Evolutionary conservation across 257 asterid species (phyloP).

Genomic region (Petrea volubilis): DNA sequence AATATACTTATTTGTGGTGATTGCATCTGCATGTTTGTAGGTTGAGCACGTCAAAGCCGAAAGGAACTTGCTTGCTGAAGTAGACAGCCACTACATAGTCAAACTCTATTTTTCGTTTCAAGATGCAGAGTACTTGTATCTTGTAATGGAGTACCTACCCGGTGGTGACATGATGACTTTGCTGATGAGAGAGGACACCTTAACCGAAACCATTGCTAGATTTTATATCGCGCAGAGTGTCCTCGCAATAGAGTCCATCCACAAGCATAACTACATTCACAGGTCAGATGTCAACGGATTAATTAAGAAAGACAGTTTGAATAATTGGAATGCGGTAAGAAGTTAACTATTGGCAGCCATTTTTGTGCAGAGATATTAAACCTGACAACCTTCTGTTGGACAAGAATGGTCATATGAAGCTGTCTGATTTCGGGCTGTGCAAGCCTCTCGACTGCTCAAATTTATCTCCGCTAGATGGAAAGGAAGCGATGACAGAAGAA

Average conservation of each 20-base stretch:
- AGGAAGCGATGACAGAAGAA: slow-evolving; percentile 25
- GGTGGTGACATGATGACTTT: slow-evolving; percentile 85
- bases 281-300: too few relatives aligned
- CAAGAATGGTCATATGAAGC: slow-evolving; percentile 67
- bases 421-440: slow-evolving; percentile 87
- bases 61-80: slow-evolving; percentile 77
- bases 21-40: slow-evolving; percentile 31
- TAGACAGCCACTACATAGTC: slow-evolving; percentile 61
- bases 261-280: slow-evolving; percentile 67
- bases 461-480: slow-evolving; percentile 31
- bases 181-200: slow-evolving; percentile 71
- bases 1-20: too few relatives aligned
- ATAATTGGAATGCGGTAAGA: too few relatives aligned
- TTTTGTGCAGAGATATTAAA: slow-evolving; percentile 67
- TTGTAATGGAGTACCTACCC: slow-evolving; percentile 77
- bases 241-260: slow-evolving; percentile 73
- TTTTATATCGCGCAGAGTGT: slow-evolving; percentile 71
- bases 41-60: slow-evolving; percentile 80
- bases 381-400: slow-evolving; percentile 83
- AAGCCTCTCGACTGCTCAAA: slow-evolving; percentile 61
- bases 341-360: too few relatives aligned
- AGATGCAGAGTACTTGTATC: slow-evolving; percentile 72
- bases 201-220: slow-evolving; percentile 69
- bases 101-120: slow-evolving; percentile 75
- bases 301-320: too few relatives aligned